phyloP scores from a whole-genome alignment of 768 basidiomycete species.

The Sporobolomyces roseus region DNA sequence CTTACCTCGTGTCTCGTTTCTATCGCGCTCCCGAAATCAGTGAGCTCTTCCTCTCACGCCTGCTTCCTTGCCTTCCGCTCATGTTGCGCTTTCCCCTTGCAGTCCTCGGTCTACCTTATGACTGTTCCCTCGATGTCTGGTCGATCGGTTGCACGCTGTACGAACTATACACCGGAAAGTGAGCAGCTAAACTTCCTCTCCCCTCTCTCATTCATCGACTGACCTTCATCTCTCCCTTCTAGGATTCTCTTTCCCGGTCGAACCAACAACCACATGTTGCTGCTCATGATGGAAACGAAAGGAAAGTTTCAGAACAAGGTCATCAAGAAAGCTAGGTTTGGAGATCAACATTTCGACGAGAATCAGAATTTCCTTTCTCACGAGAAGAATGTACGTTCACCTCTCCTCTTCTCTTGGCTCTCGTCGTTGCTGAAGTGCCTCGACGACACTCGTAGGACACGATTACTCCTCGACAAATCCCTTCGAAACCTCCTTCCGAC shows the following conservation, averaged over 20 bases:
- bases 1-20: conserved; percentile 94
- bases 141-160: conserved; percentile 97
- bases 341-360: conserved; percentile 87
- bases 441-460: conserved; percentile 59
- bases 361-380: conserved; percentile 75
- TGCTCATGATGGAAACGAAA: conserved; percentile 96
- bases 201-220: neutral
- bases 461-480: conserved; percentile 70
- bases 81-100: too few species aligned
- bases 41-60: conserved; percentile 50
- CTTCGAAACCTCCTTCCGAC: conserved; percentile 73
- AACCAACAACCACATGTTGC: conserved; percentile 95
- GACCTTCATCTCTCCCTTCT: conserved; percentile 64
- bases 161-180: conserved; percentile 56
- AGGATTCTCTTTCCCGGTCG: conserved; percentile 96
- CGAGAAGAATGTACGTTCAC: conserved; percentile 72
- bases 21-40: conserved; percentile 99
- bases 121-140: conserved; percentile 91
- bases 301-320: conserved; percentile 88
- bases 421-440: neutral
- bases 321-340: conserved; percentile 92
- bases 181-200: neutral
- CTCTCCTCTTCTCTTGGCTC: neutral
- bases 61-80: neutral
- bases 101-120: conserved; percentile 95